Percentiles rank a stretch among this genome's conserved stretches.
Conservation (phyloP, 495 filamentous ascomycete genomes). For the Amniculicola lignicola region DNA sequence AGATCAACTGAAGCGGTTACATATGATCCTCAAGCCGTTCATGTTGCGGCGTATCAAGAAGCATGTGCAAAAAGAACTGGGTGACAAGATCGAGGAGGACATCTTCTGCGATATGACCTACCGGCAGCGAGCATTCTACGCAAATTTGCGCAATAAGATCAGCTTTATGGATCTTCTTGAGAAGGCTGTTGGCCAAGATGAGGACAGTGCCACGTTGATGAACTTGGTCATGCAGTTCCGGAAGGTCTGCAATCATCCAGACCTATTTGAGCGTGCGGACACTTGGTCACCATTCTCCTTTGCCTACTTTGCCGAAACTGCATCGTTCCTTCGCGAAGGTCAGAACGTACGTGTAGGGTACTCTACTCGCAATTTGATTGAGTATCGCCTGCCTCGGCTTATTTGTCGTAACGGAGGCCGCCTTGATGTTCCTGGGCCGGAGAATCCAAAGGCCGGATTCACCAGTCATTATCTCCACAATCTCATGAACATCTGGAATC, state of each 20-base stretch:
- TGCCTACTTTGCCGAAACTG: slow-evolving; percentile 85
- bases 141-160: slow-evolving; percentile 88
- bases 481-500: slow-evolving; percentile 83
- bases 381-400: slow-evolving; percentile 76
- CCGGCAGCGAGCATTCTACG: slow-evolving; percentile 91
- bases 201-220: slow-evolving; percentile 94
- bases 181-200: slow-evolving; percentile 91
- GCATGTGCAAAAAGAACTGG: slow-evolving; percentile 96
- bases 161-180: slow-evolving; percentile 98
- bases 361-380: slow-evolving; percentile 80
- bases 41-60: slow-evolving; percentile 99
- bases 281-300: slow-evolving; percentile 80
- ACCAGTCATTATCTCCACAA: slow-evolving; percentile 67
- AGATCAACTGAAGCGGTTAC: slow-evolving; percentile 89
- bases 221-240: slow-evolving; percentile 99
- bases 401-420: slow-evolving; percentile 74
- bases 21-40: slow-evolving; percentile 99
- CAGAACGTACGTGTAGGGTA: slow-evolving; percentile 74
- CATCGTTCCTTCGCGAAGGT: slow-evolving; percentile 89
- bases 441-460: slow-evolving; percentile 75
- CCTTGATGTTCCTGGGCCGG: slow-evolving; percentile 69
- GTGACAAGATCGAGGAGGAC: slow-evolving; percentile 96
- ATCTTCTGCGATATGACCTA: slow-evolving; percentile 97
- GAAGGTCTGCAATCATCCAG: slow-evolving; percentile 98
- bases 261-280: slow-evolving; percentile 93